Evolutionary conservation across 441 rosid genomes (phyloP), one percentile per base, ranked within the genome.

Genomic region (Corymbia calophylla): DNA sequence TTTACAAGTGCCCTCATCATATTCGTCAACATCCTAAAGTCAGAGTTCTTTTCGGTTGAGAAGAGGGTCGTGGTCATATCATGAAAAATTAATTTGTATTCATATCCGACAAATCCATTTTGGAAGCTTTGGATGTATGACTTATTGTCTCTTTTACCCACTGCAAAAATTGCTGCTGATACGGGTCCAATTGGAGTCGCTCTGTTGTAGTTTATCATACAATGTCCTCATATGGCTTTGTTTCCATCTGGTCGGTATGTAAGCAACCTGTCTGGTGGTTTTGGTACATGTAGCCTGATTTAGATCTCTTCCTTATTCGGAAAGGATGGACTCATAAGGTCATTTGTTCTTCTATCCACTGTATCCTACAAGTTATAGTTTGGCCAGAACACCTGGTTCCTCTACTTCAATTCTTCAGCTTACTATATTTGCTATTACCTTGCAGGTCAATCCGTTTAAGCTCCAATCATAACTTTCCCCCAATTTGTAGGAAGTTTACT

Each of bases 1-100:
- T 97, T 32, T 94, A 90, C 68, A 92, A 90, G 91, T 94, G 94
- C 90, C 99, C 99, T 86, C 97, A 95, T 95, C 98, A 94, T 92
- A 89, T 97, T 60, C 95, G 95, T 58, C 89, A 90, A 27, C 96
- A 97, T 93, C 93, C 95, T 53, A 94, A 93, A 91, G 91, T 96
- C 90, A 89, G 91, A 55, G 91, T 87, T 77, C 98, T 97, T 73
- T 97, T 97, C 84, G 96, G 98, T 87, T 91, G 95, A 82, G 92
- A 92, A n/a, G 90, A 90, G 90, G 70, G 27, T 87, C 25, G 49
- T 53, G 49, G 31, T 9, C 29, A 55, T 53, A 21, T 86, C 19
- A 55, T 31, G n/a, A 86, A 86, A 55, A 32, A 23, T 19, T 86
- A 53, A 53, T 86, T 32, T 13, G 39, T 53, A 53, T n/a, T 53